phyloP scores from a whole-genome alignment of 768 basidiomycete species.

The Mycena alexandri region DNA sequence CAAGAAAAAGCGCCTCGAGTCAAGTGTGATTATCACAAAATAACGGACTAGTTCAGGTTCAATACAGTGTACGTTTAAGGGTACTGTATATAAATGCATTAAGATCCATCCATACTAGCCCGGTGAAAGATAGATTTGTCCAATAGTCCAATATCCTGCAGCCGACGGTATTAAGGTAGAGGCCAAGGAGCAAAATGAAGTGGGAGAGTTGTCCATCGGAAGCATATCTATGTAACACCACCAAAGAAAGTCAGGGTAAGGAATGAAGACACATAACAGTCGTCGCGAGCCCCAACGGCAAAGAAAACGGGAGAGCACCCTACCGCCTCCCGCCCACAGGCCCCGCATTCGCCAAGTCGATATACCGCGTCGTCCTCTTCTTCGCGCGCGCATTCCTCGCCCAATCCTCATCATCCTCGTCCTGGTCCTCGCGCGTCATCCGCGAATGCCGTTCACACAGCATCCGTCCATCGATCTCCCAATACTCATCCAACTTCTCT shows the following conservation, averaged over 20 bases:
- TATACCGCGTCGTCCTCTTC: slow-evolving; percentile 86
- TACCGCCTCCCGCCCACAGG: neutral
- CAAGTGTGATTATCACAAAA: no score
- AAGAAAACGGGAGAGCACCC: neutral
- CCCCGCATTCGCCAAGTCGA: slow-evolving; percentile 63
- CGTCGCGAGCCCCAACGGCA: neutral
- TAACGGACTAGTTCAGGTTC: no score
- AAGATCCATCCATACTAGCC: neutral
- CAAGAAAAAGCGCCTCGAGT: no score
- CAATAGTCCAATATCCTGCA: slow-evolving; percentile 17
- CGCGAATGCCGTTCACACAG: slow-evolving; percentile 87
- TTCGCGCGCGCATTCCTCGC: slow-evolving; percentile 60
- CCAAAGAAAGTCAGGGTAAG: neutral
- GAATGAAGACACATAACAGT: neutral
- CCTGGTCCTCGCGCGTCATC: slow-evolving; percentile 34
- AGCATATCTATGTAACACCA: no score
- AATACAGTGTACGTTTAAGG: no score
- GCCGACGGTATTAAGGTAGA: neutral
- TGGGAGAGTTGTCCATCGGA: neutral
- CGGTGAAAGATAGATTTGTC: slow-evolving; percentile 2
- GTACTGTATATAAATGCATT: slow-evolving; percentile 16
- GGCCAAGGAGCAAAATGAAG: neutral
- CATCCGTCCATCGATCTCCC: slow-evolving; percentile 89
- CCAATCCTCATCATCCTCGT: slow-evolving; percentile 38
- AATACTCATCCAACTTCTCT: slow-evolving; percentile 83